Evolutionary conservation across 352 stramenopile genomes (phyloP).

Genomic region (Globisporangium megalacanthum): DNA sequence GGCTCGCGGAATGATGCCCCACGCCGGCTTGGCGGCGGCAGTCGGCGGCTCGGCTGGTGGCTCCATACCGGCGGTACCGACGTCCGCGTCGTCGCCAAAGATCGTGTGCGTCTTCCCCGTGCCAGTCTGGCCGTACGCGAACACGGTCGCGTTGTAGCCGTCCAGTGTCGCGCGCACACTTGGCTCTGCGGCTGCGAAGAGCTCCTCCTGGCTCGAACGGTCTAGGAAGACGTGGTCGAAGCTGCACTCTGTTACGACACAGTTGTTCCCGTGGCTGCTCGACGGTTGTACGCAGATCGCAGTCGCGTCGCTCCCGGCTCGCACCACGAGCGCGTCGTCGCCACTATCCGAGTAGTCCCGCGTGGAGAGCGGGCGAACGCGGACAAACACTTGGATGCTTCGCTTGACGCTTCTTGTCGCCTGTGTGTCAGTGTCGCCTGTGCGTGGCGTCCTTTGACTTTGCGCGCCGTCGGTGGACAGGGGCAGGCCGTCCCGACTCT

Average conservation of each 20-base stretch:
- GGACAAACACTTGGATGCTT: constrained; percentile 63
- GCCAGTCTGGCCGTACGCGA: constrained; percentile 90
- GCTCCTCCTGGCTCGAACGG: constrained; percentile 56
- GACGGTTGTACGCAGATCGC: constrained; percentile 19
- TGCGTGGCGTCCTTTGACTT: neutral
- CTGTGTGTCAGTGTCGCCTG: neutral
- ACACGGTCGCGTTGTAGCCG: constrained; percentile 89
- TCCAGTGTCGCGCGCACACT: constrained; percentile 63
- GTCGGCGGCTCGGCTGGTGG: neutral
- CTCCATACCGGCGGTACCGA: neutral
- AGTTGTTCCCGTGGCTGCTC: constrained; percentile 11
- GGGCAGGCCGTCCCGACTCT: neutral
- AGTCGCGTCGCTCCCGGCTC: constrained; percentile 19
- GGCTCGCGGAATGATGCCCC: constrained; percentile 80
- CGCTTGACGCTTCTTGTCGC: constrained; percentile 7
- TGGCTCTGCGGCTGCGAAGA: constrained; percentile 68
- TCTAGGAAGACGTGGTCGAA: constrained; percentile 77
- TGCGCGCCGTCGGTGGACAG: neutral
- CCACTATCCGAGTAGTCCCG: constrained; percentile 9
- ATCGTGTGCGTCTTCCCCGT: constrained; percentile 93
- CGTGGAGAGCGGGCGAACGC: constrained; percentile 41
- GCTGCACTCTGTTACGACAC: constrained; percentile 46
- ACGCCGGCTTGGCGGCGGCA: constrained; percentile 15
- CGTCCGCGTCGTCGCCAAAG: constrained; percentile 54
- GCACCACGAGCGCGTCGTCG: constrained; percentile 25